Conservation (phyloP, 108 stramenopile species). For the Phaeodactylum tricornutum region DNA sequence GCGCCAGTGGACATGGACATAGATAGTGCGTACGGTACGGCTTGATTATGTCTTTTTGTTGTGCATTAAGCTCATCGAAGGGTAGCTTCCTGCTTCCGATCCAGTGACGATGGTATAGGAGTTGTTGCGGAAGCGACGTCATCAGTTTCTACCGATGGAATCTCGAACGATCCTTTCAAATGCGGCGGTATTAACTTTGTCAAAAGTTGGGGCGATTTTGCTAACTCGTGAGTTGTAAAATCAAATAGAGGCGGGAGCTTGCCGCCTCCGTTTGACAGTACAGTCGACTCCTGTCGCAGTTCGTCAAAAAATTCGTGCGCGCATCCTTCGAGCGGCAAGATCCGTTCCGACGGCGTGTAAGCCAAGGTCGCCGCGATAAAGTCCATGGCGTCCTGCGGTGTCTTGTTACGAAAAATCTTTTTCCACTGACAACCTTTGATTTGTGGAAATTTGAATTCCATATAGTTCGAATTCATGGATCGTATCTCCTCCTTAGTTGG, state of each 20-base stretch:
- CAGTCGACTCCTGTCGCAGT: slow-evolving; percentile 57
- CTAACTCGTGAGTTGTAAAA: slow-evolving; percentile 79
- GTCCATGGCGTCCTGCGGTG: slow-evolving; percentile 90
- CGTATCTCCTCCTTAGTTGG: slow-evolving; percentile 94
- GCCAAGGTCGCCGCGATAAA: slow-evolving; percentile 84
- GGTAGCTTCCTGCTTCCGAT: too few relatives aligned
- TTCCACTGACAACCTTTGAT: slow-evolving; percentile 97
- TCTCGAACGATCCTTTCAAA: neutral
- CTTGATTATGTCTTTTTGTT: too few relatives aligned
- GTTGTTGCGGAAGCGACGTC: too few relatives aligned
- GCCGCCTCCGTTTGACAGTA: slow-evolving; percentile 66
- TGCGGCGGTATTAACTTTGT: slow-evolving; percentile 31
- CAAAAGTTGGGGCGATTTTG: slow-evolving; percentile 40
- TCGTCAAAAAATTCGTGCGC: slow-evolving; percentile 95
- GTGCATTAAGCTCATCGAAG: too few relatives aligned
- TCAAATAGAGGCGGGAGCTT: slow-evolving; percentile 80
- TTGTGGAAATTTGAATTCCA: slow-evolving; percentile 98
- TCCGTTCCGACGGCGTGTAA: slow-evolving; percentile 83
- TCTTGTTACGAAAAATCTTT: slow-evolving; percentile 87
- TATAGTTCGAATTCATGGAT: slow-evolving; percentile 97
- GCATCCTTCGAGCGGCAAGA: slow-evolving; percentile 87
- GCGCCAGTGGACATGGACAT: too few relatives aligned
- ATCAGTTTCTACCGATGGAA: too few relatives aligned
- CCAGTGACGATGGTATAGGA: too few relatives aligned
- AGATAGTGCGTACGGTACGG: too few relatives aligned